Percentiles rank a stretch among this genome's conserved stretches.
Conservation (phyloP, 495 filamentous ascomycete genomes). For the Podospora didyma region DNA sequence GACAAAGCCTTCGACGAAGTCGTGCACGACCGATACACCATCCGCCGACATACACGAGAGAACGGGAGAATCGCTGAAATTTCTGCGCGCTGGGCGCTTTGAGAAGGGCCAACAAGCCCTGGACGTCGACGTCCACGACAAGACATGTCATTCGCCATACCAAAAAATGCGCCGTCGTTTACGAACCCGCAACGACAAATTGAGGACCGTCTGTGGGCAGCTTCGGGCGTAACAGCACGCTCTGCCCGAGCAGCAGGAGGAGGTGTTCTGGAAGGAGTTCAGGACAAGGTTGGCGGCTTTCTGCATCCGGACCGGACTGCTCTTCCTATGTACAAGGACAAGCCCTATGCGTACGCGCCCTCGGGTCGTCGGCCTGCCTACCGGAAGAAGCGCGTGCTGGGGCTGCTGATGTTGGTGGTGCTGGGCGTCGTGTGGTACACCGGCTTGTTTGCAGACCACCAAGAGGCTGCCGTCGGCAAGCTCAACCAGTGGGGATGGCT, state of each 20-base stretch:
- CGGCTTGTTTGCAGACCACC: conserved; percentile 44
- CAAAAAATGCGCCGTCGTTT: conserved; percentile 68
- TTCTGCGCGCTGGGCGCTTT: no score
- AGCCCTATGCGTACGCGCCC: conserved; percentile 71
- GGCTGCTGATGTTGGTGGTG: conserved; percentile 47
- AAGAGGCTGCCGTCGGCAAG: conserved; percentile 25
- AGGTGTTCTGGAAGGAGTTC: conserved; percentile 43
- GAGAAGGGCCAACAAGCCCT: no score
- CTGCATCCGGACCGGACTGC: conserved; percentile 51
- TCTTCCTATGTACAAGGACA: conserved; percentile 98
- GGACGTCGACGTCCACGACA: conserved; percentile 25
- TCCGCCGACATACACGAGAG: no score
- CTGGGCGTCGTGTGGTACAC: conserved; percentile 54
- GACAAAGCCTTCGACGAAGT: no score
- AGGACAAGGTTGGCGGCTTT: conserved; percentile 39
- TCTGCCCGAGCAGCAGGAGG: conserved; percentile 22
- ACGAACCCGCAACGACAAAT: conserved; percentile 60
- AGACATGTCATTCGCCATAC: conserved; percentile 62
- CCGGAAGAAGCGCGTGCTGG: conserved; percentile 51
- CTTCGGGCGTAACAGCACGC: conserved; percentile 22
- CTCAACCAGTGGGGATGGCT: conserved; percentile 42
- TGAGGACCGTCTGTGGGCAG: conserved; percentile 66
- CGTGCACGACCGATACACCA: no score
- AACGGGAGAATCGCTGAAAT: no score
- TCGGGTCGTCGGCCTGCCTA: conserved; percentile 44